A percentile compares a stretch with the other conserved stretches of the same genome.
These are phyloP conservation scores for Schizothecium vesticola DNA, from an alignment of 495 filamentous ascomycete genomes.

Conservation along the genomic window DNA sequence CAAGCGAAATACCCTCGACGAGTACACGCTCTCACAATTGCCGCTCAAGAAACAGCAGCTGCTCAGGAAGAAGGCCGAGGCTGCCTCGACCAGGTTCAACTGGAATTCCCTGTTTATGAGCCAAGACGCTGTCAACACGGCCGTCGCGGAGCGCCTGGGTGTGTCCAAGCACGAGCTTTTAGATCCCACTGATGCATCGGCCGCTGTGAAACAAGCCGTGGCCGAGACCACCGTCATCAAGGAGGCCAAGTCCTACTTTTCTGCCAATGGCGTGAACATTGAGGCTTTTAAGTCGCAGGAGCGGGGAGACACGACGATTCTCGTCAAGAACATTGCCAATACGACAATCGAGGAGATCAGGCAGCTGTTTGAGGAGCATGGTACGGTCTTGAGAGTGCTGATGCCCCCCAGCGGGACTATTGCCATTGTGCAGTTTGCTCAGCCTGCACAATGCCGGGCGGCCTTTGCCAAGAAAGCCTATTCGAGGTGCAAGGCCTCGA, in stretches of 20 bases:
- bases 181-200: constrained; percentile 88
- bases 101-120: constrained; percentile 99
- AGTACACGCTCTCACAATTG: constrained; percentile 78
- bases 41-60: constrained; percentile 91
- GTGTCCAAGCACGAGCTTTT: constrained; percentile 85
- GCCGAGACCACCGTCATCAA: constrained; percentile 95
- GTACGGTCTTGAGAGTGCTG: constrained; percentile 67
- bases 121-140: constrained; percentile 92
- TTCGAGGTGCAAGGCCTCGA: constrained; percentile 80
- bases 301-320: constrained; percentile 78
- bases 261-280: constrained; percentile 79
- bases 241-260: constrained; percentile 90
- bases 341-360: constrained; percentile 64
- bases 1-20: constrained; percentile 80
- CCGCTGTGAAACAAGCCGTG: constrained; percentile 91
- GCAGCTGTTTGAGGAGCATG: constrained; percentile 64
- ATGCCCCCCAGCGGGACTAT: constrained; percentile 92
- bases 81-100: constrained; percentile 72
- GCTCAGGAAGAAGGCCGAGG: constrained; percentile 73
- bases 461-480: constrained; percentile 84
- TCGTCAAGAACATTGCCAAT: constrained; percentile 92
- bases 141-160: constrained; percentile 78
- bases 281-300: constrained; percentile 79
- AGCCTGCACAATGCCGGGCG: constrained; percentile 67
- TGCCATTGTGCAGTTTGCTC: constrained; percentile 81